phyloP scores from a whole-genome alignment of 2,329 filamentous ascomycete genomes.

The Lachnellula cervina region DNA sequence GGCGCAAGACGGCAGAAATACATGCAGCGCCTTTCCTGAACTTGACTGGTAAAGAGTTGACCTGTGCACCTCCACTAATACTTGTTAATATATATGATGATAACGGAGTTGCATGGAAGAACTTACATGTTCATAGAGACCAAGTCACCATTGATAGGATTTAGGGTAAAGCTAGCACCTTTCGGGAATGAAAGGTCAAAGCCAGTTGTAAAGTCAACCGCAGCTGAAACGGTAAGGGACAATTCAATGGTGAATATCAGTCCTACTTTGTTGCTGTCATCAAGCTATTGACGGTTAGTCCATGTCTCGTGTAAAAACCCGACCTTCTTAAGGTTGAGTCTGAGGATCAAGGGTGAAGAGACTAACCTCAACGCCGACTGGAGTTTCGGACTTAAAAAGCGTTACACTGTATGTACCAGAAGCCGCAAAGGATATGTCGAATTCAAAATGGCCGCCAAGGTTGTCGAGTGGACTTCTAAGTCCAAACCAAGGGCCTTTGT shows the following conservation, averaged over 20 bases:
- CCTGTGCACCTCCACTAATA: slow-evolving; percentile 1
- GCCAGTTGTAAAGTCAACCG: slow-evolving; percentile 10
- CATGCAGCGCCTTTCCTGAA: slow-evolving; percentile 10
- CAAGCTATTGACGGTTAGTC: neutral
- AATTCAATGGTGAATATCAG: slow-evolving; percentile 9
- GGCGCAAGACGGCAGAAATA: slow-evolving; percentile 7
- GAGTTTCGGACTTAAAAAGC: slow-evolving; percentile 7
- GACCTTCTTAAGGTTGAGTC: too few species aligned
- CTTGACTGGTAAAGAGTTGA: slow-evolving; percentile 5
- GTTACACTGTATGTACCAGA: slow-evolving; percentile 7
- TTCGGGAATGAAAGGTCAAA: slow-evolving; percentile 12
- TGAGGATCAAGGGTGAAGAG: neutral
- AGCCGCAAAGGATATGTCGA: slow-evolving; percentile 12
- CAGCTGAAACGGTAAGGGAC: slow-evolving; percentile 1
- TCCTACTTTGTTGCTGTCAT: slow-evolving; percentile 5
- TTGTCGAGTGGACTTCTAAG: slow-evolving; percentile 6
- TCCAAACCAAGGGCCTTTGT: slow-evolving; percentile 8
- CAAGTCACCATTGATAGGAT: slow-evolving; percentile 9
- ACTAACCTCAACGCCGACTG: slow-evolving; percentile 1
- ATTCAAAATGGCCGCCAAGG: slow-evolving; percentile 14
- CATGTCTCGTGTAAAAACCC: neutral
- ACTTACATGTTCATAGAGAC: slow-evolving; percentile 12
- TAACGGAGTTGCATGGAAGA: neutral
- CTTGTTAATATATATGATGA: neutral
- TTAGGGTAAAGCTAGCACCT: slow-evolving; percentile 6